Conservation (phyloP, 345 rosid genomes). For the Sonneratia caseolaris region DNA sequence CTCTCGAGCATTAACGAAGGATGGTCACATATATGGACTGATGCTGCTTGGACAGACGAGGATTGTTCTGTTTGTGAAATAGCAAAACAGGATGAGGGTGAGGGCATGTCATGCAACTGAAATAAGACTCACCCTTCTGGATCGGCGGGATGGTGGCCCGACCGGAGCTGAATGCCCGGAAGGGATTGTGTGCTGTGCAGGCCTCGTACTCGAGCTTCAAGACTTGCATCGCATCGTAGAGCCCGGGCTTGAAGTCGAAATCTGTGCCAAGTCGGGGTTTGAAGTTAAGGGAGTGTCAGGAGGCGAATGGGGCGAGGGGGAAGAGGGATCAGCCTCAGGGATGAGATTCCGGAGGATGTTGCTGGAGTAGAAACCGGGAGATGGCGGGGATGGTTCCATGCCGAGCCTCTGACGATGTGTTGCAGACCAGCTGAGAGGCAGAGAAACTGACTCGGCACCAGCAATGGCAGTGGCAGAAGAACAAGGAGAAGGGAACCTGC, state of each 20-base stretch:
- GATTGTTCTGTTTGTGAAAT: too few relatives aligned
- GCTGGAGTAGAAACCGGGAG: conserved; percentile 21
- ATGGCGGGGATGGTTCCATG: conserved; percentile 30
- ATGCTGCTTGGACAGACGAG: too few relatives aligned
- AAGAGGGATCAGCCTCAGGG: too few relatives aligned
- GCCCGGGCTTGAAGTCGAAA: conserved; percentile 26
- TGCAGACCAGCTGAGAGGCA: not conserved
- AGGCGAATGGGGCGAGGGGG: too few relatives aligned
- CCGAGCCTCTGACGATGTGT: conserved; percentile 27
- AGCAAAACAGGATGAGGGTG: too few relatives aligned
- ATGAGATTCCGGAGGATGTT: too few relatives aligned
- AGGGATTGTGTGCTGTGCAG: conserved; percentile 22
- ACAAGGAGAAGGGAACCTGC: too few relatives aligned
- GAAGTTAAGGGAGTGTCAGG: not conserved
- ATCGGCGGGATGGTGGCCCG: conserved; percentile 20
- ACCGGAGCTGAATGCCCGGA: conserved; percentile 11
- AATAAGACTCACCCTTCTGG: conserved; percentile 24
- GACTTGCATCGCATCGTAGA: conserved; percentile 32
- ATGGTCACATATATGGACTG: too few relatives aligned
- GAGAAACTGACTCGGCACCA: not conserved
- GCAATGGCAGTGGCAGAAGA: not conserved
- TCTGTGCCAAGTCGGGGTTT: not conserved
- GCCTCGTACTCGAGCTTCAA: conserved; percentile 19
- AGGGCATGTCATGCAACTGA: conserved; percentile 19
- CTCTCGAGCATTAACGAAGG: too few relatives aligned